Evolutionary conservation across 2,329 filamentous ascomycete genomes (phyloP).

Genomic region (Teratosphaeria gauchensis): DNA sequence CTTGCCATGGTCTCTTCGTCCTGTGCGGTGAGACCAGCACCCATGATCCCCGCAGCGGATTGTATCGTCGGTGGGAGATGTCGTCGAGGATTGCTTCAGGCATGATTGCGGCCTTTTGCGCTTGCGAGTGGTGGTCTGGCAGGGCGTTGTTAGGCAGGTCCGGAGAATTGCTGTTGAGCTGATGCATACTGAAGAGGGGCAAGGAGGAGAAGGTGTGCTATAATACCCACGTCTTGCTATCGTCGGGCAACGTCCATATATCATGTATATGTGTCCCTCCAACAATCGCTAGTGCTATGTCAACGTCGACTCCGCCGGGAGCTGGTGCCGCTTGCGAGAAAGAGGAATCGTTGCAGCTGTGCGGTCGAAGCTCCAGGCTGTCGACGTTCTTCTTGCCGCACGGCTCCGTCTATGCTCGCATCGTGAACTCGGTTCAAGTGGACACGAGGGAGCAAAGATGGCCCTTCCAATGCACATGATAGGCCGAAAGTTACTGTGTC

Average conservation of each 20-base stretch:
- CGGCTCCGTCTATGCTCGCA: neutral
- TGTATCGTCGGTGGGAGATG: conserved; percentile 91
- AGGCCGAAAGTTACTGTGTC: neutral
- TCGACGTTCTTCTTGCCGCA: neutral
- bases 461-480: neutral
- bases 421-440: neutral
- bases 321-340: neutral
- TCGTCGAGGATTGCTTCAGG: conserved; percentile 61
- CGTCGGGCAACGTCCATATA: neutral
- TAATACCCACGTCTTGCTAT: neutral
- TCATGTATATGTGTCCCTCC: neutral
- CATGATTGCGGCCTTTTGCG: conserved; percentile 25
- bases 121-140: conserved; percentile 6
- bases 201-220: neutral
- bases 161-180: conserved; percentile 10
- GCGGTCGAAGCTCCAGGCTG: neutral
- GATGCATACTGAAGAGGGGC: conserved; percentile 15
- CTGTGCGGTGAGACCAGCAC: conserved; percentile 91
- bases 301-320: neutral
- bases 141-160: conserved; percentile 12
- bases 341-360: neutral
- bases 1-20: conserved; percentile 96
- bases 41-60: conserved; percentile 82
- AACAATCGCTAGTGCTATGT: neutral
- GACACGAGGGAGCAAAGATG: neutral